A percentile compares a stretch with the other conserved stretches of the same genome.
Conservation (phyloP, 148 eudicot species). For the Persicaria maculosa region DNA sequence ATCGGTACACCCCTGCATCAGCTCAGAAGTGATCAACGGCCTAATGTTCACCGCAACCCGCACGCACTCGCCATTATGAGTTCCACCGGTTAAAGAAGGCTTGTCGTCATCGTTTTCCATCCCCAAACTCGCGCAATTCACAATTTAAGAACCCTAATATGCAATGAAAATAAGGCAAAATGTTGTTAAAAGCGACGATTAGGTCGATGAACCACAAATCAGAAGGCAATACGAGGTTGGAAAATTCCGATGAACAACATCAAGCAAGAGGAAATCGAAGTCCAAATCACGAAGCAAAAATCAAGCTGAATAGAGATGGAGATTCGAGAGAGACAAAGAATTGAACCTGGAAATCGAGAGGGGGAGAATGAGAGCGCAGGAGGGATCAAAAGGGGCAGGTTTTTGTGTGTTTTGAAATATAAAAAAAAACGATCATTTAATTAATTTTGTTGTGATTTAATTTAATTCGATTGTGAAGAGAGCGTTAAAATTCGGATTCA, state of each 20-base stretch:
- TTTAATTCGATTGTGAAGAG: background rate
- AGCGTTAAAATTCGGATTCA: slow-evolving; percentile 7
- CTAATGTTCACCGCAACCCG: slow-evolving; percentile 74
- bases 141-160: too few relatives aligned
- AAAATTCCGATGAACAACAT: background rate
- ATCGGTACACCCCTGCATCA: slow-evolving; percentile 61
- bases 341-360: background rate
- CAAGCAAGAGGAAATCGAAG: background rate
- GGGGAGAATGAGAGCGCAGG: background rate
- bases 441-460: too few relatives aligned
- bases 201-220: background rate
- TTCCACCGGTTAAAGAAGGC: slow-evolving; percentile 14
- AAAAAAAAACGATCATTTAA: background rate
- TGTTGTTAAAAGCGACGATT: background rate
- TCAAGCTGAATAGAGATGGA: background rate
- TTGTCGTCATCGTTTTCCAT: slow-evolving; percentile 36
- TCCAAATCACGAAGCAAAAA: background rate
- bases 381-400: background rate
- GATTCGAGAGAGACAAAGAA: background rate
- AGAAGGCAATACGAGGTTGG: background rate
- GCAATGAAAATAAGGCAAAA: too few relatives aligned
- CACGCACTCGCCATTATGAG: slow-evolving; percentile 34
- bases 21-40: slow-evolving; percentile 69
- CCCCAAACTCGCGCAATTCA: background rate
- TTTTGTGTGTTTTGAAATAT: background rate